These are phyloP conservation scores for Nannochloropsis gaditana DNA, from an alignment of 108 stramenopile genomes.

Conservation along the genomic window DNA sequence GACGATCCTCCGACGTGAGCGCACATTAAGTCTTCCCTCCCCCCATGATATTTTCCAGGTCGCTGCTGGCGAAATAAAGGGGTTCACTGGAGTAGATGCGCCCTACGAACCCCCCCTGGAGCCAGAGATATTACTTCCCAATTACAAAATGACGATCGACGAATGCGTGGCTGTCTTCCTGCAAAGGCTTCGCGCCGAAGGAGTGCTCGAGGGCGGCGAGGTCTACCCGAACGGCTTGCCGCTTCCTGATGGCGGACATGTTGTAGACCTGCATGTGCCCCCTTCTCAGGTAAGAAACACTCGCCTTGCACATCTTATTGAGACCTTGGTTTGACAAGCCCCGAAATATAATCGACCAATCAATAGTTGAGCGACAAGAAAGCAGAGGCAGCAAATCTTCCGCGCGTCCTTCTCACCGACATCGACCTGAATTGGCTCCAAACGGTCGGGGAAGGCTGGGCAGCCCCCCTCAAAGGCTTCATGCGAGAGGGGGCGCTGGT, in stretches of 20 bases:
- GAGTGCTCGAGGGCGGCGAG: conserved; percentile 84
- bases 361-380: conserved; percentile 51
- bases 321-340: too few relatives aligned
- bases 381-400: conserved; percentile 73
- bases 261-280: conserved; percentile 83
- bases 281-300: conserved; percentile 27
- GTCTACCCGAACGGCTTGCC: conserved; percentile 72
- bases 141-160: conserved; percentile 82
- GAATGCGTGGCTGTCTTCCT: conserved; percentile 81
- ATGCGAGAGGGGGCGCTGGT: conserved; percentile 94
- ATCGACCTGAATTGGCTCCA: conserved; percentile 96
- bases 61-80: conserved; percentile 81
- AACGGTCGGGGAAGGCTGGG: conserved; percentile 96
- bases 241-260: conserved; percentile 91
- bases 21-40: too few relatives aligned
- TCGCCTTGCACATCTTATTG: too few relatives aligned
- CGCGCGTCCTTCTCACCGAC: conserved; percentile 89
- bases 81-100: conserved; percentile 97
- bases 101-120: conserved; percentile 89
- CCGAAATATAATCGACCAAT: too few relatives aligned
- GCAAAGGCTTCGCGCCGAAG: conserved; percentile 71
- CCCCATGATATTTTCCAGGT: conserved; percentile 55
- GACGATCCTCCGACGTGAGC: too few relatives aligned
- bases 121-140: conserved; percentile 81
- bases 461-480: conserved; percentile 91